Conservation (phyloP, 2,329 filamentous ascomycete genomes). For the Talaromyces piceae region DNA sequence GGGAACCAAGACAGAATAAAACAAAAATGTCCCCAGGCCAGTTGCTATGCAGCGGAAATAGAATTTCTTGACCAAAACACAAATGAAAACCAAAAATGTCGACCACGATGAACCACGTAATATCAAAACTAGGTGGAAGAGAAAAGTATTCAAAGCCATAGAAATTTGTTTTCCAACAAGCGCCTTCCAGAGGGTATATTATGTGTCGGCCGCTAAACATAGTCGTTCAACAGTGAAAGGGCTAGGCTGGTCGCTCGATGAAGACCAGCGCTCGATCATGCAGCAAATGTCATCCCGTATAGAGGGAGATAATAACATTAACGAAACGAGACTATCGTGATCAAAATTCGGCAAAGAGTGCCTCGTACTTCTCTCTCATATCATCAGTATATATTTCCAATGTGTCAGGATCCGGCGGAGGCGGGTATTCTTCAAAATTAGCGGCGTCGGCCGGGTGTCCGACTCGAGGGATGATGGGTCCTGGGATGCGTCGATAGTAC, state of each 20-base stretch:
- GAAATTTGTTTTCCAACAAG: too few species aligned
- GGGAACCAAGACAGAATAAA: too few species aligned
- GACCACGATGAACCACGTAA: background rate
- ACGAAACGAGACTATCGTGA: background rate
- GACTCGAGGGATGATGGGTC: slow-evolving; percentile 56
- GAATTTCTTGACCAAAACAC: background rate
- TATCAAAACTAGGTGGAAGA: too few species aligned
- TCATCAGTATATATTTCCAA: slow-evolving; percentile 52
- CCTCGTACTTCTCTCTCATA: slow-evolving; percentile 53
- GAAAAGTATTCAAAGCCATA: too few species aligned
- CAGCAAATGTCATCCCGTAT: background rate
- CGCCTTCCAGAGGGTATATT: background rate
- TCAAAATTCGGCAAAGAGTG: slow-evolving; percentile 55
- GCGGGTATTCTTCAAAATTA: slow-evolving; percentile 60
- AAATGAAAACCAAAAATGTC: background rate
- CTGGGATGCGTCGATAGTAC: slow-evolving; percentile 52
- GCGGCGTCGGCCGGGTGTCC: slow-evolving; percentile 53
- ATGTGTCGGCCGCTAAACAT: background rate
- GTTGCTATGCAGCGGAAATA: background rate
- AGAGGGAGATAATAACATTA: background rate
- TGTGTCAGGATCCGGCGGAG: slow-evolving; percentile 44
- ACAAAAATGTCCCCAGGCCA: background rate
- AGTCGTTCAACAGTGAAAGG: background rate
- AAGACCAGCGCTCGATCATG: background rate
- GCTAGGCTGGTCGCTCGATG: background rate